phyloP scores from a whole-genome alignment of 1,284 basidiomycete genomes.

The Sparassis latifolia region DNA sequence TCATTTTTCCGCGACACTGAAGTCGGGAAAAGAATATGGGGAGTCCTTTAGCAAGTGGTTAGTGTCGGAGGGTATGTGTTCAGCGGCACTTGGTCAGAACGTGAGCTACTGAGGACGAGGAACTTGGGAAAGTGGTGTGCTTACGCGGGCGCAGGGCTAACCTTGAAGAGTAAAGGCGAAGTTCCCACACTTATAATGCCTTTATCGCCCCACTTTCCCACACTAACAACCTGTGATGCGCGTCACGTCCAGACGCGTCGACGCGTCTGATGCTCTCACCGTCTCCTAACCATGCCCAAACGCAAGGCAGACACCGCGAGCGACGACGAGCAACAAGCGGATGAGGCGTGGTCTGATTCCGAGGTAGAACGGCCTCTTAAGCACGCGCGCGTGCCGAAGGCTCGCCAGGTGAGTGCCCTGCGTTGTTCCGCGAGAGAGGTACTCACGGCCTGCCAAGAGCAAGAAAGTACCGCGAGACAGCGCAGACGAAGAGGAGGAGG shows the following conservation, averaged over 20 bases:
- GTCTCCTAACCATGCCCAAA: conserved; percentile 26
- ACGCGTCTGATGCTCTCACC: background rate
- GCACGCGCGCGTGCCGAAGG: conserved; percentile 3
- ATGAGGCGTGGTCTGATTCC: conserved; percentile 2
- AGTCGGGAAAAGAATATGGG: conserved; percentile 25
- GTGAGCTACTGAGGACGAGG: conserved; percentile 15
- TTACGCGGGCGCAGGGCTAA: conserved; percentile 16
- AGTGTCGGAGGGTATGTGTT: no score
- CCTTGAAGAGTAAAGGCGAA: conserved; percentile 7
- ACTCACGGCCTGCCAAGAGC: background rate
- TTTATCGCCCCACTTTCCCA: conserved; percentile 9
- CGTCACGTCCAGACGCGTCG: conserved; percentile 1
- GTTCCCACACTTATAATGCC: conserved; percentile 15
- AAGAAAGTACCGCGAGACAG: background rate
- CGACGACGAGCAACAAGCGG: conserved; percentile 22
- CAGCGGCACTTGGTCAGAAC: background rate
- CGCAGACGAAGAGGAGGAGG: conserved; percentile 1
- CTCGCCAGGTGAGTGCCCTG: background rate
- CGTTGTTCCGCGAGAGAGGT: background rate
- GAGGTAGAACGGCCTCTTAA: conserved; percentile 13
- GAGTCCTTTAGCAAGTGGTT: background rate
- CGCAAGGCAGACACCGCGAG: conserved; percentile 25
- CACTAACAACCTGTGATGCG: conserved; percentile 3
- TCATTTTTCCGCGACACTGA: conserved; percentile 58
- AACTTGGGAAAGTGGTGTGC: conserved; percentile 13